Evolutionary conservation across 2,329 filamentous ascomycete species (phyloP).

Genomic region (Monilinia laxa): DNA sequence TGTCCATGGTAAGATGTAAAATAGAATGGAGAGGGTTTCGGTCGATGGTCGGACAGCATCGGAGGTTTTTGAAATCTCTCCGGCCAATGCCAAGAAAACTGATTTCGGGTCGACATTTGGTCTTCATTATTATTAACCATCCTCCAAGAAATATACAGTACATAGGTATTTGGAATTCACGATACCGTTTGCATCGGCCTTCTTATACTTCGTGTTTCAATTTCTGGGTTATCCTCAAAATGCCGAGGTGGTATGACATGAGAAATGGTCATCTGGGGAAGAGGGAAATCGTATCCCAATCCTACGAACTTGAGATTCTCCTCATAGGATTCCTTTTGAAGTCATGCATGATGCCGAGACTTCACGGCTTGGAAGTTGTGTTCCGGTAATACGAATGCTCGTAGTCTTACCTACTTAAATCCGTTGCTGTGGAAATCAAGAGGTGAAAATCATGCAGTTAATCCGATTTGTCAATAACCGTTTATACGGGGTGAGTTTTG

Average conservation of each 20-base stretch:
- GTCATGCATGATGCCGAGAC: conserved; percentile 6
- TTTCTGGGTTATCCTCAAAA: not conserved
- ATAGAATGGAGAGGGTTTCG: not conserved
- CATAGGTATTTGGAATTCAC: not conserved
- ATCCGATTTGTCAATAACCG: conserved; percentile 10
- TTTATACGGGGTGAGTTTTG: not conserved
- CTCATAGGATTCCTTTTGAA: conserved; percentile 3
- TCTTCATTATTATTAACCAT: not conserved
- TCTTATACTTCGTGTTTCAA: not conserved
- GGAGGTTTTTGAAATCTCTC: conserved; percentile 1
- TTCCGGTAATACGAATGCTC: conserved; percentile 5
- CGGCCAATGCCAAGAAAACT: not conserved
- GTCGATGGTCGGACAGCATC: not conserved
- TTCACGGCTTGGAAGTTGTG: conserved; percentile 2
- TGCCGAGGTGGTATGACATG: not conserved
- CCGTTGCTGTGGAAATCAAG: conserved; percentile 1
- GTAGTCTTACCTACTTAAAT: not conserved
- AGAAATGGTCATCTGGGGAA: conserved; percentile 11
- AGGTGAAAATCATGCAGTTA: not conserved
- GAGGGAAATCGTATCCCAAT: not conserved
- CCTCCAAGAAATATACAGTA: no score
- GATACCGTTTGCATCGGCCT: not conserved
- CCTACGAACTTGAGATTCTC: not conserved
- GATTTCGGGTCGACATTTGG: not conserved
- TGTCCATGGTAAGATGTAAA: not conserved